Base-by-base conservation (phyloP, 1,139 yeast genomes). In the Debaryomyces psychrophilus region DNA sequence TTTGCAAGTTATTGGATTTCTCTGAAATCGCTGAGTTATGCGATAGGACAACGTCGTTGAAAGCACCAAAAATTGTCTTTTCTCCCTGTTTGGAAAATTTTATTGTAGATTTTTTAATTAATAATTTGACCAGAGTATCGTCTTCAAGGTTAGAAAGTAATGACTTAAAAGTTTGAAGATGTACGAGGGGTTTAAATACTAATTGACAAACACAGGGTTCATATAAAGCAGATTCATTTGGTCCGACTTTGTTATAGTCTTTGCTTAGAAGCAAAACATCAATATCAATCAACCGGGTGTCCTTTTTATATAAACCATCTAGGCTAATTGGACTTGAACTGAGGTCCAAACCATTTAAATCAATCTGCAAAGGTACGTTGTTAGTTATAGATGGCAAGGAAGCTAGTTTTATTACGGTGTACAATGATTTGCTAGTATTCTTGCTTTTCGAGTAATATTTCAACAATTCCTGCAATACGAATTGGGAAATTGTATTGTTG, bases 181-280 rank as follows among this genome's bases (percentile, higher is more conserved):
- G 47, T 8, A 62, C 12, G 5, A 45, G 41, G 5, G 57, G 53
- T 8, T 44, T 44, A 5, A 64, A 17, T 2, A 41, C 38, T 7
- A 65, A 11, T 48, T 65, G 70, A n/a, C 57, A 46, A 8, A 54
- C 41, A n/a, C 58, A 49, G 3, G 51, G 47, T 20, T 65, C 68
- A 45, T 50, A 54, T 4, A 60, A 55, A 34, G 44, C 51, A 1
- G 59, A 55, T 20, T 59, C 61, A 12, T 31, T 39, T 4, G 33
- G 22, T 1, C 27, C 17, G 2, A 15, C 6, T 5, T 28, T 37
- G 9, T 46, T 47, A 4, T 44, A 44, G 5, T 39, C 44, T 9
- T 50, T 48, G 38, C 57, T 54, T 7, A 47, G 41, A 15, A 61
- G 31, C 8, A 62, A 46, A 2, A 53, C 51, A 18, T 57, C 55